Evolutionary conservation across 768 basidiomycete genomes (phyloP), one percentile per base, ranked within the genome.

Genomic region (Ephemerocybe angulata): DNA sequence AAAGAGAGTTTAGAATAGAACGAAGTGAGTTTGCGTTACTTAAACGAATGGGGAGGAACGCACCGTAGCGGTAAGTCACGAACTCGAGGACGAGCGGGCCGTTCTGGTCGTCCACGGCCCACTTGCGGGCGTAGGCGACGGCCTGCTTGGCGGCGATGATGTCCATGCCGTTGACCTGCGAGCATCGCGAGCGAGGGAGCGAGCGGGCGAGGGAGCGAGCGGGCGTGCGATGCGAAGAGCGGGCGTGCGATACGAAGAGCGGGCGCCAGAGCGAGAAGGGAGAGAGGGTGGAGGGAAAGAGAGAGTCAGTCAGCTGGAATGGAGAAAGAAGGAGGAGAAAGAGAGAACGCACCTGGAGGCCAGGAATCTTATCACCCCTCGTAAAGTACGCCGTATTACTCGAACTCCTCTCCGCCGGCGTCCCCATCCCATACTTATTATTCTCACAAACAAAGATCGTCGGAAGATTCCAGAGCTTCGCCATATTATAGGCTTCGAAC

Each of bases 401-500:
- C 17, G 93, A 96, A 61, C 86, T 88, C 59, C 96, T 87, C 67
- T 93, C 91, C 12, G 95, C 93, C 1, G 95, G 90, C 3, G 96
- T 98, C 60, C 96, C 96, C 96, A 99, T 98, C 64, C 97, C 95
- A 70, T 98, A 98, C 72, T 97, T 90, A 86, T 99, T 98, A 80
- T 99, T 98, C 72, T 99, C 95, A 68, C 96, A 98, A 13, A 96
- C 86, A 69, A 98, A 98, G 53, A 98, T 81, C 62, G 85, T 86
- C 0, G 97, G 96, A 22, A 97, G 84, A 72, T 96, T 82, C 95
- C 95, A 98, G 1, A 95, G 81, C 70, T 96, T 95, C 43, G 93
- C 93, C 91, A 99, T 98, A 79, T 99, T 99, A 78, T 84, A 98
- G 13, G 94, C 87, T 74, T 99, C 96, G 62, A 98, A 98, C 49